Evolutionary conservation across 306 rosid genomes (phyloP), one percentile per base, ranked within the genome.

Genomic region (Mucuna pruriens): DNA sequence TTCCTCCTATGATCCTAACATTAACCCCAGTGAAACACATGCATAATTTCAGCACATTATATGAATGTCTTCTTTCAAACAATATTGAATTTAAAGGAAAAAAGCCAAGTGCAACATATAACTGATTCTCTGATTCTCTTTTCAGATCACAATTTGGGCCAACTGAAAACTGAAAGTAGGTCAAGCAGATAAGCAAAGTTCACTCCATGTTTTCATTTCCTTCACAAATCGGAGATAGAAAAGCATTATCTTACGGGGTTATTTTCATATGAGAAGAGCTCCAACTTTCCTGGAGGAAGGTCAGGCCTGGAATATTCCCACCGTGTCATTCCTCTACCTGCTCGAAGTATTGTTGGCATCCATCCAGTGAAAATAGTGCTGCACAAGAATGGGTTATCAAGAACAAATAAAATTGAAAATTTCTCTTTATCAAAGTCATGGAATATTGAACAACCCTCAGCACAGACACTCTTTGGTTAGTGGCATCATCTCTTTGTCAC

Each of bases 311-410:
- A 90, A 80, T 85, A 69, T 76, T 87, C 93, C 97, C 97, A 94
- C 36, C 90, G 83, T 34, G 97, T 83, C 98, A 94, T 88, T 85
- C 98, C 97, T 86, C 98, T 90, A 16, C 98, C 98, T 12, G 97
- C 97, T 82, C 97, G 85, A 25, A 94, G 83, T 84, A 94, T 40
- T 34, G 97, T 92, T 8, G 98, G 98, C 88, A 94, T 73, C 98
- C 98, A 94, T 80, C 98, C 97, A 44, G 98, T 91, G 77, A 94
- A 70, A 74, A 92, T 62, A 80, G 98, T 94, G 87, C 98, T 92
- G 88, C 85, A 75, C 36, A 57, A 76, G 44, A 60, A 17, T 45
- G 78, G 71, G 54, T 12, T 52, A 57, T 16, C 34, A 46, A 58
- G 46, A 66, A 33, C 25, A 46, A 61, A 54, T 8, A 48, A 77